Conservation (phyloP, 2,329 filamentous ascomycete genomes). For the Colletotrichum filicis region DNA sequence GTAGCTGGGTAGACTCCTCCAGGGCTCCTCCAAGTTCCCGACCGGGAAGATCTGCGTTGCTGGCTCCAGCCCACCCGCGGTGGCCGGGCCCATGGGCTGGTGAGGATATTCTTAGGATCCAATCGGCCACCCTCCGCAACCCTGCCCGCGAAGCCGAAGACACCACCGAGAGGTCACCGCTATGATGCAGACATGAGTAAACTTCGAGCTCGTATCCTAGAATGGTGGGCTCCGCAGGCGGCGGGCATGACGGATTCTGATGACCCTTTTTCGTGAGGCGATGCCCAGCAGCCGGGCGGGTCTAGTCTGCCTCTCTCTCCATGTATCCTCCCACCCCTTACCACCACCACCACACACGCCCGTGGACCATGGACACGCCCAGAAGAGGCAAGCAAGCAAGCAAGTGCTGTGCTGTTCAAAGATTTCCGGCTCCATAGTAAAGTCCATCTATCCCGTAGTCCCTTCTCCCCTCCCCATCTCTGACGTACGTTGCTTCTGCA, state of each 20-base stretch:
- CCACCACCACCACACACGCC: background rate
- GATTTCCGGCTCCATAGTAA: slow-evolving; percentile 32
- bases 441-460: slow-evolving; percentile 14
- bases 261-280: slow-evolving; percentile 30
- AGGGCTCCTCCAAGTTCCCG: background rate
- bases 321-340: slow-evolving; percentile 28
- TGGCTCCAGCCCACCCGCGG: slow-evolving; percentile 22
- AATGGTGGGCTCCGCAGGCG: slow-evolving; percentile 33
- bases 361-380: background rate
- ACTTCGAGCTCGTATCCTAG: slow-evolving; percentile 35
- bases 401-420: slow-evolving; percentile 11
- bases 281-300: slow-evolving; percentile 29
- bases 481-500: slow-evolving; percentile 32
- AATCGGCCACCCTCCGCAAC: slow-evolving; percentile 35
- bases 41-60: slow-evolving; percentile 29
- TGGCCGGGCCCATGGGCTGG: slow-evolving; percentile 10
- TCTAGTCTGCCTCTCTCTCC: slow-evolving; percentile 11
- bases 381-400: background rate
- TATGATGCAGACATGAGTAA: slow-evolving; percentile 32
- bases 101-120: slow-evolving; percentile 32
- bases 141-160: slow-evolving; percentile 21
- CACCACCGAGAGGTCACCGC: slow-evolving; percentile 27
- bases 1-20: slow-evolving; percentile 7
- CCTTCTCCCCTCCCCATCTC: slow-evolving; percentile 20
- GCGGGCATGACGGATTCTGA: slow-evolving; percentile 30